phyloP scores from a whole-genome alignment of 2,329 filamentous ascomycete species.

The Sclerotinia spermophila region DNA sequence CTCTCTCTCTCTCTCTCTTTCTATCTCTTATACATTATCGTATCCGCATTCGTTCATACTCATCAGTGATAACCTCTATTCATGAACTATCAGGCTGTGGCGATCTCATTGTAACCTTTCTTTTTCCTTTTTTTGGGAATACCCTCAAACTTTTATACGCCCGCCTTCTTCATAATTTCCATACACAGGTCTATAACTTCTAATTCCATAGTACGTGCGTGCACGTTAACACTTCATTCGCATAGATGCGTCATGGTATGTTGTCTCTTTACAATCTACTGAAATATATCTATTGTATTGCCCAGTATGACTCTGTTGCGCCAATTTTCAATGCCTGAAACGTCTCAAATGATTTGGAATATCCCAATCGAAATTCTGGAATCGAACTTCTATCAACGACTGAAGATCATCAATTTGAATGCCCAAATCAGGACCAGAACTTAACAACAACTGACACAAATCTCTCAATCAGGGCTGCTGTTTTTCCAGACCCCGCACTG shows the following conservation, averaged over 20 bases:
- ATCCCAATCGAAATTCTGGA: background rate
- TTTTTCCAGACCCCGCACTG: slow-evolving; percentile 53
- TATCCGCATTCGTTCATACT: background rate
- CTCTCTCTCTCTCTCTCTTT: background rate
- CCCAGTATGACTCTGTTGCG: background rate
- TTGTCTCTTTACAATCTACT: background rate
- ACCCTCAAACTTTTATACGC: background rate
- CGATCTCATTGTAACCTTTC: background rate
- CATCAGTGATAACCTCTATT: background rate
- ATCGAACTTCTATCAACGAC: background rate
- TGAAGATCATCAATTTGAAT: background rate
- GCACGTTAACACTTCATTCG: background rate
- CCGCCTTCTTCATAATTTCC: background rate
- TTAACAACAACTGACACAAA: background rate
- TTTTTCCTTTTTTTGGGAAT: slow-evolving; percentile 8
- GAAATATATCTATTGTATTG: background rate
- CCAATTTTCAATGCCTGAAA: background rate
- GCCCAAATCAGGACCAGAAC: background rate
- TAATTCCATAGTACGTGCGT: slow-evolving; percentile 12
- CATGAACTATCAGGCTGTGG: background rate
- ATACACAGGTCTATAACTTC: background rate
- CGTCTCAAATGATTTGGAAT: background rate
- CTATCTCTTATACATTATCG: background rate
- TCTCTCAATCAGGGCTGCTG: slow-evolving; percentile 53
- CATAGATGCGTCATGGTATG: slow-evolving; percentile 20